These are phyloP conservation scores for Aspergillus piperis DNA, from an alignment of 2,329 filamentous ascomycete species.

Conservation along the genomic window DNA sequence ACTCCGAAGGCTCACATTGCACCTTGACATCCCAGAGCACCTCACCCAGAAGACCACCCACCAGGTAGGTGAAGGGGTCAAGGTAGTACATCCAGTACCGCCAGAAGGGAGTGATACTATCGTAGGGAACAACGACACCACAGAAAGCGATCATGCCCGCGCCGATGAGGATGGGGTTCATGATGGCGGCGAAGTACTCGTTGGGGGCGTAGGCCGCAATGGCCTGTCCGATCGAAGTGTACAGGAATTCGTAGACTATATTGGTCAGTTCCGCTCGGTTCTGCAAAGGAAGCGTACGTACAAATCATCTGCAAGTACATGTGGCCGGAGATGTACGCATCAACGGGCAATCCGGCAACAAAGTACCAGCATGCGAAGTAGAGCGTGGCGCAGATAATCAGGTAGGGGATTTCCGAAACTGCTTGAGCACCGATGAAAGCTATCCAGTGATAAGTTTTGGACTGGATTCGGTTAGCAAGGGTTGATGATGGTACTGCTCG, in stretches of 20 bases:
- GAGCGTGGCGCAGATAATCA: conserved; percentile 47
- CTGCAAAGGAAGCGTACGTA: conserved; percentile 16
- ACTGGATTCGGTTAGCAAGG: conserved; percentile 27
- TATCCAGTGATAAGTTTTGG: conserved; percentile 62
- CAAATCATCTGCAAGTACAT: conserved; percentile 45
- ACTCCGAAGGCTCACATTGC: conserved; percentile 36
- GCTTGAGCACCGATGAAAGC: conserved; percentile 59
- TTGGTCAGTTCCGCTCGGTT: neutral
- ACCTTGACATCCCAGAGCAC: conserved; percentile 45
- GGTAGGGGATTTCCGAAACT: conserved; percentile 51
- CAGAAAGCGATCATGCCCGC: conserved; percentile 44
- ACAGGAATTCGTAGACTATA: conserved; percentile 46
- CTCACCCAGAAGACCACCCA: conserved; percentile 41
- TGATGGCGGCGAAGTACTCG: conserved; percentile 59
- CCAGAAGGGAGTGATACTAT: conserved; percentile 43
- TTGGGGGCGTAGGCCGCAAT: conserved; percentile 65
- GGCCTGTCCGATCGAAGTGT: conserved; percentile 47
- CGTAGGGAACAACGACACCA: conserved; percentile 43
- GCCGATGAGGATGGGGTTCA: conserved; percentile 59
- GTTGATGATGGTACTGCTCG: neutral
- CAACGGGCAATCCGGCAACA: conserved; percentile 50
- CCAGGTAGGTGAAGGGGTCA: conserved; percentile 47
- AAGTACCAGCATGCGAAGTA: conserved; percentile 61
- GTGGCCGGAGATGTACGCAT: conserved; percentile 37
- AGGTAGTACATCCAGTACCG: conserved; percentile 49